Conservation (phyloP, 176 grass and related monocot genomes). For the Bonia amplexicaulis region DNA sequence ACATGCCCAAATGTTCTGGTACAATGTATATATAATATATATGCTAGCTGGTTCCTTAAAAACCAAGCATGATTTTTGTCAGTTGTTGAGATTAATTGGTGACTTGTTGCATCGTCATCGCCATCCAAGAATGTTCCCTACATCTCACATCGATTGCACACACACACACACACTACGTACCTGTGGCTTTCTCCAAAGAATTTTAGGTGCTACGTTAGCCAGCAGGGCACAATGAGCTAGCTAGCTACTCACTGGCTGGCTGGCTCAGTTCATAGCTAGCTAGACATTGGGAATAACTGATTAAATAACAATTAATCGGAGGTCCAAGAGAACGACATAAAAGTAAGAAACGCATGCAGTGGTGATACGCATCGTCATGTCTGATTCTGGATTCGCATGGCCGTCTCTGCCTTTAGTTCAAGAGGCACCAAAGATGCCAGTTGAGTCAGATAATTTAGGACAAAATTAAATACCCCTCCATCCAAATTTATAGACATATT, state of each 20-base stretch:
- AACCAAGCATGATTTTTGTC: slow-evolving; percentile 33
- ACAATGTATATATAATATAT: neutral
- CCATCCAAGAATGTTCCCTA: slow-evolving; percentile 49
- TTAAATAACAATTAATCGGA: neutral
- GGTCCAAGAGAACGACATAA: slow-evolving; percentile 26
- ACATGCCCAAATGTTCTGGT: neutral
- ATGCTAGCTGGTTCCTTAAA: slow-evolving; percentile 25
- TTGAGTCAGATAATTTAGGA: neutral
- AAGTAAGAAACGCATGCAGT: slow-evolving; percentile 11
- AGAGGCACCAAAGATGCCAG: neutral
- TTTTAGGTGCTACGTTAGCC: slow-evolving; percentile 18
- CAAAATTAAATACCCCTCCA: neutral
- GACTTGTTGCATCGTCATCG: slow-evolving; percentile 35
- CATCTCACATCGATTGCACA: neutral
- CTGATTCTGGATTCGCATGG: neutral
- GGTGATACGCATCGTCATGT: neutral
- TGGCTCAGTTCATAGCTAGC: neutral
- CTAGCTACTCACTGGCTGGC: neutral
- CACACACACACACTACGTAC: neutral
- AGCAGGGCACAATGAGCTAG: neutral
- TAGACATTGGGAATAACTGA: neutral
- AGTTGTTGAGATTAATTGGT: slow-evolving; percentile 17
- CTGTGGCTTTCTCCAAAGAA: slow-evolving; percentile 8
- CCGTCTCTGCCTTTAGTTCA: neutral
- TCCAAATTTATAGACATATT: too few relatives aligned